Conservation (phyloP, 208 protist genomes). For the Trypanosoma melophagium region DNA sequence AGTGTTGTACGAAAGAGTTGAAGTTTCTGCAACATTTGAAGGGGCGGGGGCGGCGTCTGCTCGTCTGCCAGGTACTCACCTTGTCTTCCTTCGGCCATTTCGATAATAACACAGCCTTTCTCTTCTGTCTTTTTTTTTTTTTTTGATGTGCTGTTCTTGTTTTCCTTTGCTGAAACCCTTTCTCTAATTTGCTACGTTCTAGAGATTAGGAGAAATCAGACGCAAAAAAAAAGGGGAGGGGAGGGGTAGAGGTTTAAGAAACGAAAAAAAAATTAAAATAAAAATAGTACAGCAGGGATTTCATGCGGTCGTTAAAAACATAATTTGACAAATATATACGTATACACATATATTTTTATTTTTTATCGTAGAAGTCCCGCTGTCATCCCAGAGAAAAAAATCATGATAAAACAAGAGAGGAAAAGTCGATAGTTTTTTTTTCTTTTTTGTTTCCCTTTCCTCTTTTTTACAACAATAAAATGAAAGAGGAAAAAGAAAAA, state of each 20-base stretch:
- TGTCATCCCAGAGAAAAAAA: conserved; percentile 9
- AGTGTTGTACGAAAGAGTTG: conserved; percentile 88
- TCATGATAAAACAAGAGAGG: conserved; percentile 4
- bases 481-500: background rate
- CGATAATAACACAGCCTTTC: no score
- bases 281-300: no score
- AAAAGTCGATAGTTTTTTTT: conserved; percentile 9
- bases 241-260: no score
- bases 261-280: no score
- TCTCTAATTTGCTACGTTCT: no score
- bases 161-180: no score
- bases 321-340: background rate
- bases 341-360: conserved; percentile 2
- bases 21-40: conserved; percentile 73
- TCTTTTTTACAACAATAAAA: background rate
- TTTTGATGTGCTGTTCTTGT: no score
- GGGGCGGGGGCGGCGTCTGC: conserved; percentile 47
- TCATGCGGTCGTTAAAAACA: no score
- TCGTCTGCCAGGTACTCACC: conserved; percentile 23
- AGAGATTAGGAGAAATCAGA: no score
- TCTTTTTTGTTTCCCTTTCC: background rate
- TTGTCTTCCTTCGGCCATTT: conserved; percentile 14
- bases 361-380: background rate
- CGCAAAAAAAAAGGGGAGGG: no score
- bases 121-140: background rate